Evolutionary conservation across 257 asterid species (phyloP), one percentile per base, ranked within the genome.

Genomic region (Buddleja alternifolia): DNA sequence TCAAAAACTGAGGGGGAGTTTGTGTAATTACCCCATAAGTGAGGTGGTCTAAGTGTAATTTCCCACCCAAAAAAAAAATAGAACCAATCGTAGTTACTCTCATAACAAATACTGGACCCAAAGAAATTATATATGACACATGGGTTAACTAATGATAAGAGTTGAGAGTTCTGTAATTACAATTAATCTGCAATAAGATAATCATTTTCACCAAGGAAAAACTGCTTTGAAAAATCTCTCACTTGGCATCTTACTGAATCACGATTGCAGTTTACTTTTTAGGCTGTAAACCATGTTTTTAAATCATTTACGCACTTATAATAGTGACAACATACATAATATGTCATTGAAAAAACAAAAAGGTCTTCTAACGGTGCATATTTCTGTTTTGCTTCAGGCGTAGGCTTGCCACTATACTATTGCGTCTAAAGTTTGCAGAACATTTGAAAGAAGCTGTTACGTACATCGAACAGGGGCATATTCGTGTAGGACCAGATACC

Each of bases 401-500:
- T 42, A 81, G 97, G 80, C 92, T 94, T 46, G 84, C 99, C 12
- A 85, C 92, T 61, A 62, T 89, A 63, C 45, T 94, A 73, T 85
- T 86, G 69, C 72, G 71, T 72, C 81, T 84, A 72, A 94, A 91
- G 80, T 87, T 84, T 78, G 95, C 97, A 1, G 96, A 91, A 73
- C 97, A 86, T 79, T 75, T 89, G 82, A 94, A 86, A 80, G 97
- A 94, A 76, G 92, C 97, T 15, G 87, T 86, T 10, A 94, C 96
- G 21, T 94, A 91, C 67, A 88, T 91, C n/a, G 97, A 94, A 45
- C 97, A 94, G 75, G 97, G 98, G 57, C 99, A 94, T 82, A 75
- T 91, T 72, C 95, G 99, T 16, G 96, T 94, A 14, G 99, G 99
- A 66, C 97, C 99, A 0, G 95, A 94, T 25, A 89, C 96, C 1